Base-by-base conservation (phyloP, 2,329 filamentous ascomycete species). In the Simplicillium sp. region DNA sequence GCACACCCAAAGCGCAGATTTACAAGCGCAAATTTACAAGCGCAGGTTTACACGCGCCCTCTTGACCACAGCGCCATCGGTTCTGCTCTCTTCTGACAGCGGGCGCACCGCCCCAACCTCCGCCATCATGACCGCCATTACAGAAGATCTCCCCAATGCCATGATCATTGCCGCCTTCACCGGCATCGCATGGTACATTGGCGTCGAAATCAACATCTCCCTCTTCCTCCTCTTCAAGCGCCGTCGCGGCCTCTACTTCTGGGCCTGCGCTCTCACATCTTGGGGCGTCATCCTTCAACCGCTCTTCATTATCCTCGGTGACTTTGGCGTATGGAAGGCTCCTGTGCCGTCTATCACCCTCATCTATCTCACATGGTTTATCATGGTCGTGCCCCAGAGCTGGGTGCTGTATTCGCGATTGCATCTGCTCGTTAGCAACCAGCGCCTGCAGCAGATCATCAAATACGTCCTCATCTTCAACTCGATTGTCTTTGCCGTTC, bases 351-450 rank as follows among this genome's bases (percentile, higher is more conserved):
- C 42, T n/a, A 46, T 49, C 6, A 40, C 38, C 34, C 34, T 50
- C 29, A 51, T 50, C 25, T 47, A 49, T 33, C 38, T 50, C 13
- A 46, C 46, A 8, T 56, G 54, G 54, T 42, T 49, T 9, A 50
- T 48, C 3, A 77, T 80, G 71, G 68, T 80, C 1, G 73, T 73
- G 4, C 75, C 75, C 0, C 73, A 79, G 51, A 68, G 69, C 1
- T 50, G 78, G 16, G 75, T 81, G 2, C 61, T 81, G 1, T 81
- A 76, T 58, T 80, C 75, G 3, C 68, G 77, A 8, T 64, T 81
- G 2, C 74, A 80, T 50, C 63, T 81, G 3, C 65, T 81, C 16
- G 60, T 75, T 6, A 67, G 65, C 16, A 70, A 72, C 61, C 40
- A 64, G 9, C 55, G 56, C 4, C 53, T 68, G 7, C 62, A 80